Evolutionary conservation across 2,329 filamentous ascomycete genomes (phyloP), one percentile per base, ranked within the genome.

Genomic region (Podosphaera fusca): DNA sequence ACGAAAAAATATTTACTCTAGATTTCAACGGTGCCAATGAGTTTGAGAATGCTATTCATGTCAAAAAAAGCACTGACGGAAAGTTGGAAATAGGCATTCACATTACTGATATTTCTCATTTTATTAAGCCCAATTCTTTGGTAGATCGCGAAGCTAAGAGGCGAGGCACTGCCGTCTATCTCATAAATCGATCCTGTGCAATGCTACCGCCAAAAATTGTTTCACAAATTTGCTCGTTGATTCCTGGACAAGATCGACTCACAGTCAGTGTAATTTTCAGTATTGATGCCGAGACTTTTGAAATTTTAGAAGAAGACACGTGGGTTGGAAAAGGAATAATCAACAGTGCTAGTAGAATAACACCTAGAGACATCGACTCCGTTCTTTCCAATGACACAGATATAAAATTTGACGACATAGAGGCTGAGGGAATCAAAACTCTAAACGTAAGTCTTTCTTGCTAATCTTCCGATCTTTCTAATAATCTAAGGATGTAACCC

Each of bases 91-190:
- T 98, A 63, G 92, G 89, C 72, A 81, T 96, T 58, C 92, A 98
- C 71, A 86, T 98, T 67, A 82, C 90, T 36, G 92, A 98, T 70
- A 84, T 96, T 63, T 84, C 92, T 60, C 87, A 98, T 72, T 98
- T 98, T 68, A 87, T 98, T 69, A 96, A 96, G 76, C 77, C 84
- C 53, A 94, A 94, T 73, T 95, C 89, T 14, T 79, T 96, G 51
- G 89, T 96, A 55, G 92, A 98, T 66, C 84, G 92, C 52, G 92
- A 98, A 71, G 92, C 92, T 9, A 95, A 92, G 79, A 98, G 96
- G 77, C 87, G 92, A 62, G 90, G 90, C 60, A 96, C 89, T 58
- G 89, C 88, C 40, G 92, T 98, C 31, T 94, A 96, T 67, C 76
- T 98, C 61, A 84, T 95, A 72, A 92, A 95, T 73, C 50, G 59